Percentiles rank a stretch among this genome's conserved stretches.
phyloP scores from a whole-genome alignment of 352 stramenopile species.

The Phytophthora ramorum region DNA sequence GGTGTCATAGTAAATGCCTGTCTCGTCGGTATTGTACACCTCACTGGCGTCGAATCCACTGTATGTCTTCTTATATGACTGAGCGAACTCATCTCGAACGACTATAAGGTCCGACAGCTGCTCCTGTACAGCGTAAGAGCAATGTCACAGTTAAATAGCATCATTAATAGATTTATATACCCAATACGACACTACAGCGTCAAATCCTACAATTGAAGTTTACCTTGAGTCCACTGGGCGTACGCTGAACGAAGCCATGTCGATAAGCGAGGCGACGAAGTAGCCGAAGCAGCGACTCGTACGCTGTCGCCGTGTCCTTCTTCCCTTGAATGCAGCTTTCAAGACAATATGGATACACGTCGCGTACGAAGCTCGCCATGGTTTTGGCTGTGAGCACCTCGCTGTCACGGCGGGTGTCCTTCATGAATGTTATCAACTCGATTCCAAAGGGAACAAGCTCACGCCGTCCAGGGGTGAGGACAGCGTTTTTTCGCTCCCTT shows the following conservation, averaged over 20 bases:
- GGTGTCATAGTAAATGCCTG: constrained; percentile 13
- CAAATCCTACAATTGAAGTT: constrained; percentile 1
- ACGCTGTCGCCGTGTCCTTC: constrained; percentile 3
- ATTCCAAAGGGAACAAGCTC: constrained; percentile 12
- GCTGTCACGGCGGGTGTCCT: constrained; percentile 3
- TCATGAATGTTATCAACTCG: constrained; percentile 17
- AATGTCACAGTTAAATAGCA: constrained; percentile 1
- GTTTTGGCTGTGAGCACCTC: neutral
- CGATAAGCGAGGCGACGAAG: constrained; percentile 19
- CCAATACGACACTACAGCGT: neutral
- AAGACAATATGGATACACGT: constrained; percentile 2
- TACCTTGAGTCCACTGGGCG: constrained; percentile 10
- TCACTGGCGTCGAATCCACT: constrained; percentile 2
- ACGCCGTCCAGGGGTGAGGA: neutral
- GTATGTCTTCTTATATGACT: constrained; percentile 10
- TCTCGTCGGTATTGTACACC: constrained; percentile 13
- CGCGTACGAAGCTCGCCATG: constrained; percentile 6
- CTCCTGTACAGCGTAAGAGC: constrained; percentile 15
- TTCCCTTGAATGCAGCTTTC: constrained; percentile 2
- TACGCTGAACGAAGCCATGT: constrained; percentile 20
- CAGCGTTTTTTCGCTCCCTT: constrained; percentile 11
- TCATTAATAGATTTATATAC: neutral
- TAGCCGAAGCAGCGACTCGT: constrained; percentile 7
- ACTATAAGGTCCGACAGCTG: constrained; percentile 5
- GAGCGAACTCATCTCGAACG: constrained; percentile 10